These are phyloP conservation scores for Pseudonitzschia delicatissima DNA, from an alignment of 108 stramenopile genomes.

Conservation along the genomic window DNA sequence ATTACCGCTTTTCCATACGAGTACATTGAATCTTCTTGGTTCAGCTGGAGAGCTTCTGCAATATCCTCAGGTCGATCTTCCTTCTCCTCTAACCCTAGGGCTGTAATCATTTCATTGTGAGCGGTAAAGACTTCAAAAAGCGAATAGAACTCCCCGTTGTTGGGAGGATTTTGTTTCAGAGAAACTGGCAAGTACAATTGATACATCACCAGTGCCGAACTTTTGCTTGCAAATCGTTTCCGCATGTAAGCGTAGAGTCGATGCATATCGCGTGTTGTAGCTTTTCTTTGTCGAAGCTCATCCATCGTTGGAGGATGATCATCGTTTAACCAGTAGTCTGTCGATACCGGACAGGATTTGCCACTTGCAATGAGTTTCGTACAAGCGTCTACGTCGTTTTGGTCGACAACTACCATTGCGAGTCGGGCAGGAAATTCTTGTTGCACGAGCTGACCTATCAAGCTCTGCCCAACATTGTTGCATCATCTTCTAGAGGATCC, in stretches of 20 bases:
- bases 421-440: constrained; percentile 57
- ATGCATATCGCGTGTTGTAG: constrained; percentile 39
- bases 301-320: background rate
- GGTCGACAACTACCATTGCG: constrained; percentile 58
- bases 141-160: constrained; percentile 16
- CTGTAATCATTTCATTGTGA: constrained; percentile 41
- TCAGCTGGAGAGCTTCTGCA: background rate
- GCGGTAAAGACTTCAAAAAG: constrained; percentile 25
- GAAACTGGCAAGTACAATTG: constrained; percentile 21
- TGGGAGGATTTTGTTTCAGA: background rate
- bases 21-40: constrained; percentile 16
- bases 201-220: constrained; percentile 24
- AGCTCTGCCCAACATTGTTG: constrained; percentile 26
- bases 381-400: constrained; percentile 46
- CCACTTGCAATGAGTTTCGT: constrained; percentile 18
- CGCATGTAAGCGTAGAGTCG: constrained; percentile 25
- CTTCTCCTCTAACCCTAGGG: constrained; percentile 17
- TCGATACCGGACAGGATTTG: constrained; percentile 33
- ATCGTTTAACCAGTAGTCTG: constrained; percentile 22
- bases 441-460: constrained; percentile 56
- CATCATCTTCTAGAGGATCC: constrained; percentile 45
- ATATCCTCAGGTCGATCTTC: constrained; percentile 3
- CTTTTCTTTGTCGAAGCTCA: constrained; percentile 20
- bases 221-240: constrained; percentile 4
- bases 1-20: constrained; percentile 49